These are phyloP conservation scores for Phialophora chinensis DNA, from an alignment of 2,329 filamentous ascomycete species.

Conservation along the genomic window DNA sequence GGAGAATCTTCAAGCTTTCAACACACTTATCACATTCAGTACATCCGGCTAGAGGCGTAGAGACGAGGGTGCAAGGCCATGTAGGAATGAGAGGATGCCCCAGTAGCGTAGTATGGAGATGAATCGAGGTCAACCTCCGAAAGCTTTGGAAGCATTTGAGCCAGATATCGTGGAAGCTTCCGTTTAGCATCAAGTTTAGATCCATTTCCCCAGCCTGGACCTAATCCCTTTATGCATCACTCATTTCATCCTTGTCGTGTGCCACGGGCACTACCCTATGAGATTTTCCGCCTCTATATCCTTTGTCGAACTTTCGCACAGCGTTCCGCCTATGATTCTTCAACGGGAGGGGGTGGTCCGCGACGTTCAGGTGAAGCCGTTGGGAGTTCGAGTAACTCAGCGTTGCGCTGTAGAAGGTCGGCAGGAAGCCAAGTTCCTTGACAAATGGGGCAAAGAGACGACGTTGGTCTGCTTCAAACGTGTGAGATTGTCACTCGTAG, in stretches of 20 bases:
- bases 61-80: background rate
- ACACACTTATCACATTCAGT: background rate
- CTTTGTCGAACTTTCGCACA: background rate
- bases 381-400: background rate
- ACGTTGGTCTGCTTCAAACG: constrained; percentile 4
- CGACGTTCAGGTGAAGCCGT: background rate
- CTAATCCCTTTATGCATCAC: background rate
- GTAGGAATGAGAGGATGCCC: background rate
- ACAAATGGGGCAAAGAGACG: constrained; percentile 9
- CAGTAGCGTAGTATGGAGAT: background rate
- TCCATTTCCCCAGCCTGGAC: background rate
- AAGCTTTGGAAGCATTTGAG: background rate
- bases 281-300: background rate
- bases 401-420: background rate
- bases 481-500: constrained; percentile 5
- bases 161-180: background rate
- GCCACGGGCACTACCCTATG: background rate
- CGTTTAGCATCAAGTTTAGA: background rate
- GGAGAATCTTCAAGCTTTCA: background rate
- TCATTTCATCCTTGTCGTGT: background rate
- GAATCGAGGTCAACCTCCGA: background rate
- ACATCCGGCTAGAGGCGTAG: too few species aligned
- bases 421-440: background rate
- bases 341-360: background rate
- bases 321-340: background rate